Evolutionary conservation across 768 basidiomycete genomes (phyloP).

Genomic region (Gymnopilus dilepis): DNA sequence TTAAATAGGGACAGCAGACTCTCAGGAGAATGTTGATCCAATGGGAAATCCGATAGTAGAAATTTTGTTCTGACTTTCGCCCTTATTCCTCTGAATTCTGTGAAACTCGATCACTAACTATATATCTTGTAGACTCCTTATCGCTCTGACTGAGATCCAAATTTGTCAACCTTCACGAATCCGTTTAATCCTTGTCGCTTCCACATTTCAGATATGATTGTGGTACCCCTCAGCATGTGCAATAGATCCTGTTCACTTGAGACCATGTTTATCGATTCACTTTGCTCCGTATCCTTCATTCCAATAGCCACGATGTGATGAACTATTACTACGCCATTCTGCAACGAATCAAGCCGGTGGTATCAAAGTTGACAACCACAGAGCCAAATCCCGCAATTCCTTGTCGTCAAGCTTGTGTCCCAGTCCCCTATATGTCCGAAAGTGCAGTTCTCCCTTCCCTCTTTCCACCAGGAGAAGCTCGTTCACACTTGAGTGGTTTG

Average conservation of each 20-base stretch:
- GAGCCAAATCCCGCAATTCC: conserved; percentile 2
- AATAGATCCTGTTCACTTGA: too few relatives aligned
- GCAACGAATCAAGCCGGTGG: background rate
- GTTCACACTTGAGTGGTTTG: background rate
- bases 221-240: too few relatives aligned
- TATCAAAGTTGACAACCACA: conserved; percentile 4
- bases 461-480: conserved; percentile 1
- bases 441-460: background rate
- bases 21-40: conserved; percentile 60
- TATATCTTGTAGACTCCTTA: background rate
- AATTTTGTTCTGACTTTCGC: conserved; percentile 39
- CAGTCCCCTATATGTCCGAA: background rate
- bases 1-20: conserved; percentile 69
- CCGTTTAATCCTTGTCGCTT: too few relatives aligned
- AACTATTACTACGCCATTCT: too few relatives aligned
- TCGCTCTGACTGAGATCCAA: too few relatives aligned
- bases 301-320: too few relatives aligned
- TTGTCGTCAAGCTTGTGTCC: background rate
- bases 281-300: too few relatives aligned
- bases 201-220: too few relatives aligned
- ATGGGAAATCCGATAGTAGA: conserved; percentile 68
- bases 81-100: conserved; percentile 5
- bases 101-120: background rate
- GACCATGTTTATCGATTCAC: too few relatives aligned
- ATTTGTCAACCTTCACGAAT: too few relatives aligned